These are phyloP conservation scores for Aegle marmelos DNA, from an alignment of 345 rosid genomes.

Conservation along the genomic window DNA sequence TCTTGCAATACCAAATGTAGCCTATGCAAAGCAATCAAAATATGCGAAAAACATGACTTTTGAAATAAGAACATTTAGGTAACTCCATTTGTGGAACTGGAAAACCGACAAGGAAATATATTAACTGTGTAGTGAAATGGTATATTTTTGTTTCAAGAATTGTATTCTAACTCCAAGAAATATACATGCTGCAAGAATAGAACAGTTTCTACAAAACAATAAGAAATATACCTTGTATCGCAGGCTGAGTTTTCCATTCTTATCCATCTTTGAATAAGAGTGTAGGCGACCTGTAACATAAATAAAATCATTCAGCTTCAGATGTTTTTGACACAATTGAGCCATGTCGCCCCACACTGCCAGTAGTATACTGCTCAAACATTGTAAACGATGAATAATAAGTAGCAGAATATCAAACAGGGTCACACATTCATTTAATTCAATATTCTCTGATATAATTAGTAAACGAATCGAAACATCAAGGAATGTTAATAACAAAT, in stretches of 20 bases:
- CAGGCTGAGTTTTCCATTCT: slow-evolving; percentile 22
- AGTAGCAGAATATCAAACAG: neutral
- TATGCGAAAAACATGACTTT: neutral
- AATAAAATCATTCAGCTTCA: slow-evolving; percentile 54
- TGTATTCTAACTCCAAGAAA: neutral
- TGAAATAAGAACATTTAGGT: neutral
- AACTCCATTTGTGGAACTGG: neutral
- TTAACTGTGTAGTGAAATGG: neutral
- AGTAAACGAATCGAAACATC: too few relatives aligned
- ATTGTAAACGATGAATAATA: neutral
- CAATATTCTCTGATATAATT: neutral
- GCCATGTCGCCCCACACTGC: slow-evolving; percentile 49
- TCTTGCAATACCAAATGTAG: too few relatives aligned
- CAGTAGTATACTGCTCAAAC: slow-evolving; percentile 46
- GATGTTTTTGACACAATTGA: slow-evolving; percentile 39
- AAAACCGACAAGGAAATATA: neutral
- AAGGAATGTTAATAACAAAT: too few relatives aligned
- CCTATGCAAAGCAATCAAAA: neutral
- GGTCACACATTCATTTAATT: neutral
- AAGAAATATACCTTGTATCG: slow-evolving; percentile 39
- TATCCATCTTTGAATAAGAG: slow-evolving; percentile 22
- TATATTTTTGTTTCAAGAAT: neutral
- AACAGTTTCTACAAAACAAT: neutral
- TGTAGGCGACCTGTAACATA: slow-evolving; percentile 57
- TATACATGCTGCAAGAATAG: neutral